phyloP scores from a whole-genome alignment of 495 filamentous ascomycete species.

The Schizothecium vesticola region DNA sequence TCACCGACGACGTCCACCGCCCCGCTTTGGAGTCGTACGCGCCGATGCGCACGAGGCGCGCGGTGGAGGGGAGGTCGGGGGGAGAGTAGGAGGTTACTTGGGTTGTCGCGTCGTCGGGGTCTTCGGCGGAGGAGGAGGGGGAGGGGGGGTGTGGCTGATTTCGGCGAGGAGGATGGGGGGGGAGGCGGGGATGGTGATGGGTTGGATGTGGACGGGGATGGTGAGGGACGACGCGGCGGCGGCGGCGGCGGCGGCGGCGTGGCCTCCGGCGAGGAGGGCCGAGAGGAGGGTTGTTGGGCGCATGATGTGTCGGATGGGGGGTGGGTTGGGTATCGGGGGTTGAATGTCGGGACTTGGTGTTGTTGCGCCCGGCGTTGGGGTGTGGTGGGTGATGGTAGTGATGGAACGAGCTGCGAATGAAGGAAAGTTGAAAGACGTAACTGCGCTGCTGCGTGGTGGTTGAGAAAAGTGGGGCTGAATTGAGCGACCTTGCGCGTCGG shows the following conservation, averaged over 20 bases:
- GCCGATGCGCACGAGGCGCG: conserved; percentile 44
- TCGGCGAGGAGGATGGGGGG: conserved; percentile 42
- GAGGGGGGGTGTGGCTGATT: conserved; percentile 38
- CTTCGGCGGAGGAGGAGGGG: background rate
- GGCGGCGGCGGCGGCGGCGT: conserved; percentile 17
- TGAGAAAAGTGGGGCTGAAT: background rate
- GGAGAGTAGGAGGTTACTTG: conserved; percentile 42
- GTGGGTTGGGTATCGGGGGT: background rate
- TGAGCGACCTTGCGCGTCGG: background rate
- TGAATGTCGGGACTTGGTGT: no score
- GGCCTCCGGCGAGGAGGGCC: conserved; percentile 28
- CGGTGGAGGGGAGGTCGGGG: conserved; percentile 38
- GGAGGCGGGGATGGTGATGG: conserved; percentile 26
- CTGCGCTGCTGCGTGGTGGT: background rate
- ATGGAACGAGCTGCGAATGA: background rate
- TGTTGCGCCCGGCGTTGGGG: background rate
- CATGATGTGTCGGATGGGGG: conserved; percentile 11
- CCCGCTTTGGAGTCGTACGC: conserved; percentile 37
- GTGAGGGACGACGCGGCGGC: conserved; percentile 20
- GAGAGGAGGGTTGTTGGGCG: conserved; percentile 12
- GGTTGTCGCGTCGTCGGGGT: conserved; percentile 17
- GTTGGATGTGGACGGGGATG: conserved; percentile 43
- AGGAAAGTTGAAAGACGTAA: background rate
- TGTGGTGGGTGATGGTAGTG: background rate
- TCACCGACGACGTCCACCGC: conserved; percentile 44